phyloP scores from a whole-genome alignment of 2,329 filamentous ascomycete genomes.

The Fusarium sublunatum region DNA sequence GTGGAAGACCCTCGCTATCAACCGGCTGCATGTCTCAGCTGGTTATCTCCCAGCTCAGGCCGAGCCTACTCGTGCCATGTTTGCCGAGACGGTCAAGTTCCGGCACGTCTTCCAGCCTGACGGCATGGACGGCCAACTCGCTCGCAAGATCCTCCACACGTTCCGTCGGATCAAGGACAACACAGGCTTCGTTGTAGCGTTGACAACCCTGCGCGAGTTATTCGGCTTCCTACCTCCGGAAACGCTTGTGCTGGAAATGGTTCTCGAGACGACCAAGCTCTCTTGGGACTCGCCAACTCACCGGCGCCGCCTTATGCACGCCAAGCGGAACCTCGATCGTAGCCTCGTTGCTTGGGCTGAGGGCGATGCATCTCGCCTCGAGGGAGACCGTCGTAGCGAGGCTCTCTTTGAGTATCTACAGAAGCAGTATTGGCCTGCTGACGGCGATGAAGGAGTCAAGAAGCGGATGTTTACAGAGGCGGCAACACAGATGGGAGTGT shows the following conservation, averaged over 20 bases:
- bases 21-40: slow-evolving; percentile 55
- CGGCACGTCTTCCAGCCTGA: slow-evolving; percentile 57
- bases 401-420: slow-evolving; percentile 59
- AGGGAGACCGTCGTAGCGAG: slow-evolving; percentile 51
- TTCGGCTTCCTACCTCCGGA: slow-evolving; percentile 60
- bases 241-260: slow-evolving; percentile 59
- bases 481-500: slow-evolving; percentile 59
- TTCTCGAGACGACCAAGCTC: slow-evolving; percentile 58
- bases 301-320: slow-evolving; percentile 55
- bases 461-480: slow-evolving; percentile 48
- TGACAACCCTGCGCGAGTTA: slow-evolving; percentile 56
- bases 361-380: slow-evolving; percentile 51
- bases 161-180: slow-evolving; percentile 60
- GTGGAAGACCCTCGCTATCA: slow-evolving; percentile 69
- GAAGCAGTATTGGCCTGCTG: slow-evolving; percentile 51
- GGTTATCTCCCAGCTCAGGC: slow-evolving; percentile 48
- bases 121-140: slow-evolving; percentile 60
- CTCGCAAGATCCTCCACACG: slow-evolving; percentile 62
- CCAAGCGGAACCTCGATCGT: slow-evolving; percentile 57
- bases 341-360: slow-evolving; percentile 48
- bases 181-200: slow-evolving; percentile 59
- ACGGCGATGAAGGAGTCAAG: slow-evolving; percentile 39
- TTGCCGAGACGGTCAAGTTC: slow-evolving; percentile 62
- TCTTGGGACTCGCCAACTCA: slow-evolving; percentile 55
- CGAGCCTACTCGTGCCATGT: slow-evolving; percentile 55